Evolutionary conservation across 441 rosid species (phyloP), one percentile per base, ranked within the genome.

Genomic region (Biscutella laevigata): DNA sequence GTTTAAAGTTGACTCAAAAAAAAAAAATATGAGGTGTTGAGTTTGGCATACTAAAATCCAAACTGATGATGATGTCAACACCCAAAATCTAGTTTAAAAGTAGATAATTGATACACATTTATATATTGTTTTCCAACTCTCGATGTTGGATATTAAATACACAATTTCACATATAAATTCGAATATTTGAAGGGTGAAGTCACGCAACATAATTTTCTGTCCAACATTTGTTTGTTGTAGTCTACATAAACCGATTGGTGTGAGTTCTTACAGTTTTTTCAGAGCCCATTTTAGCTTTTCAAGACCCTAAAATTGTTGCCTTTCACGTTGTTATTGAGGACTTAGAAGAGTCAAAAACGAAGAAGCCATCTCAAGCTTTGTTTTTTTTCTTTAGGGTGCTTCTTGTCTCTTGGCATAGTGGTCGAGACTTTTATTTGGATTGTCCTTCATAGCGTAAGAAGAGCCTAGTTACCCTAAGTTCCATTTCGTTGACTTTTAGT

Each of bases 321-420:
- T 46, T 53, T 46, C 4, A 39, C 45, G 19, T 28, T 57, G 57
- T 40, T 36, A 56, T 33, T 56, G 53, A 25, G 39, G 58, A 33
- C 51, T 30, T 47, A 6, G 51, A 59, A 56, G 46, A 32, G 55
- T 51, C 64, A 54, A 59, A 35, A 36, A n/a, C n/a, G 37, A 40
- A 55, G 50, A 63, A 47, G 44, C 24, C 51, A 48, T 32, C 24
- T 52, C 29, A 11, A 6, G 33, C 2, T 48, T 7, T 7, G n/a
- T 17, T 56, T 41, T 3, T 6, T 33, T 49, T 39, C 13, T 20
- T 53, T 45, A 10, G 27, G 27, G 36, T 27, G 0, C n/a, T n/a
- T n/a, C 6, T 56, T 53, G 64, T 65, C 70, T 58, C 24, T 58
- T 65, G 59, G 62, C 30, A 29, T 58, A 13, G 37, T 42, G 43